Percentiles rank a stretch among this genome's conserved stretches.
Conservation (phyloP, 2,329 filamentous ascomycete species). For the Xylaria sp. region DNA sequence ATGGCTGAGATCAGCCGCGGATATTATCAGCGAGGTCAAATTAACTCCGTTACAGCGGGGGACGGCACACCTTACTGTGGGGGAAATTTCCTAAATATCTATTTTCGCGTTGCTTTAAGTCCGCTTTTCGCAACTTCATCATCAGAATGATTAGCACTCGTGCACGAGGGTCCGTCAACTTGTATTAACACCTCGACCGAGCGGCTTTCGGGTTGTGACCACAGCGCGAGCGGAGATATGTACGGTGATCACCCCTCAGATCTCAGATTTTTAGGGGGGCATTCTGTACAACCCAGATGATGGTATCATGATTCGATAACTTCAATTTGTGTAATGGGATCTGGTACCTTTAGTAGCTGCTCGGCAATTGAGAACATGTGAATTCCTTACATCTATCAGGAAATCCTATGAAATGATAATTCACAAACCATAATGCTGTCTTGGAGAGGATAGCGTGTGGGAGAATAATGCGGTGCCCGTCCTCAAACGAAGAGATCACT, state of each 20-base stretch:
- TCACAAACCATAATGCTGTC: too few species aligned
- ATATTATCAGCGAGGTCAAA: neutral
- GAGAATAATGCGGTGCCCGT: too few species aligned
- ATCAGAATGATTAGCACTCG: neutral
- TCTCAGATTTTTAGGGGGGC: neutral
- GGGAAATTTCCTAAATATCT: neutral
- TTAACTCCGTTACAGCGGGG: constrained; percentile 6
- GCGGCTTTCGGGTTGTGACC: neutral
- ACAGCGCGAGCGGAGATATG: neutral
- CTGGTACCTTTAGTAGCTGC: neutral
- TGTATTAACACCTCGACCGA: neutral
- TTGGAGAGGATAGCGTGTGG: too few species aligned
- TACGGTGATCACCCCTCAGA: neutral
- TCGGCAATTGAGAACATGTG: neutral
- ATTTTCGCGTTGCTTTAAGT: neutral
- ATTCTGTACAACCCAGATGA: too few species aligned
- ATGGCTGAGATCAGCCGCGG: constrained; percentile 22
- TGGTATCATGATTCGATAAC: neutral
- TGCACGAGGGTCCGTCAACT: neutral
- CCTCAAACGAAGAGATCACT: neutral
- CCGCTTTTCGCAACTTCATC: neutral
- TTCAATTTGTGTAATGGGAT: neutral
- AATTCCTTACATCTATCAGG: too few species aligned
- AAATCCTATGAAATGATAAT: too few species aligned
- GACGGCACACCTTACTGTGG: constrained; percentile 1